Conservation (phyloP, 768 basidiomycete species). For the Saitozyma sp. region DNA sequence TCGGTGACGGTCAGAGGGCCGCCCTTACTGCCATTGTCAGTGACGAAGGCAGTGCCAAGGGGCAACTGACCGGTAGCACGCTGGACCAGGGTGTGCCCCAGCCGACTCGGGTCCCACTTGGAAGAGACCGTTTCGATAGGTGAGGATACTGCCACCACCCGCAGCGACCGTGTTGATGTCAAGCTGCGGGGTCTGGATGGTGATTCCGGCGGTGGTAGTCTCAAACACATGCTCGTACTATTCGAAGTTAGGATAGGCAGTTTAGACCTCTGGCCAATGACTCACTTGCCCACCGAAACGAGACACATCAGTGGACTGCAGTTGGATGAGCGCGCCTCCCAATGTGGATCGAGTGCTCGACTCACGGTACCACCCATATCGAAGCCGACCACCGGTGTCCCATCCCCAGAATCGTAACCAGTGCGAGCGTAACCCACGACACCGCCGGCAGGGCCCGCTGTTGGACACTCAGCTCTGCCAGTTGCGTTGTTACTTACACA, state of each 20-base stretch:
- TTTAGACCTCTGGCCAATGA: too few species aligned
- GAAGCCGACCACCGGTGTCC: constrained; percentile 61
- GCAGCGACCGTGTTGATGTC: constrained; percentile 61
- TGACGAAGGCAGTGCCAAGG: too few species aligned
- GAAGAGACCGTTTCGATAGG: constrained; percentile 86
- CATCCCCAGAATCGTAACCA: constrained; percentile 72
- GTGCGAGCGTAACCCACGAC: constrained; percentile 91
- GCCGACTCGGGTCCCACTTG: constrained; percentile 87
- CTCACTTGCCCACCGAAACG: constrained; percentile 66
- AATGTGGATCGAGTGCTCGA: too few species aligned
- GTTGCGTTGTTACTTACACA: too few species aligned
- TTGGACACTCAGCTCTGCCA: too few species aligned
- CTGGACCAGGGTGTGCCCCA: constrained; percentile 73
- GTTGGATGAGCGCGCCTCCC: too few species aligned
- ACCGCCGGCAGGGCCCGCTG: constrained; percentile 84
- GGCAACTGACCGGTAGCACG: not conserved
- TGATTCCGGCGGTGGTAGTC: constrained; percentile 15
- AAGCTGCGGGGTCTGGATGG: constrained; percentile 17
- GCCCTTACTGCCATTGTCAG: too few species aligned
- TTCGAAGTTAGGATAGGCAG: too few species aligned
- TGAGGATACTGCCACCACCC: constrained; percentile 86
- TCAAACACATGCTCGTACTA: constrained; percentile 67
- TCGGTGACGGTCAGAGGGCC: not conserved
- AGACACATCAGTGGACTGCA: constrained; percentile 36
- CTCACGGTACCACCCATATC: constrained; percentile 39